Conservation (phyloP, 805 yeast species). For the Metschnikowia borealis region DNA sequence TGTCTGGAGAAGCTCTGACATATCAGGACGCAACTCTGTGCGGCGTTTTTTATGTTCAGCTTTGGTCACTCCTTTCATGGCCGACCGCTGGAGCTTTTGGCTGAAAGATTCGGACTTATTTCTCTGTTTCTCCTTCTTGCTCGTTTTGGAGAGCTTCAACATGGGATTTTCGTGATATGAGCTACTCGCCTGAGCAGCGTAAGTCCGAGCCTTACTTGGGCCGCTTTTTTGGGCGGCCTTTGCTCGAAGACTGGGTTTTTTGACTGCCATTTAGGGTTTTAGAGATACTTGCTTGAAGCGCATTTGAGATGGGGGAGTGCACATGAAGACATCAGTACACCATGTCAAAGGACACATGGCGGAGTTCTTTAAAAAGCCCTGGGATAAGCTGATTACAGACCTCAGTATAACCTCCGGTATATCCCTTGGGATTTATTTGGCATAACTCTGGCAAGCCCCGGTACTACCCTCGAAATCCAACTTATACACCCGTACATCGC, state of each 20-base stretch:
- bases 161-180: conserved; percentile 42
- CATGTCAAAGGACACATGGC: background rate
- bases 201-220: conserved; percentile 9
- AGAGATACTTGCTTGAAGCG: background rate
- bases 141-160: conserved; percentile 48
- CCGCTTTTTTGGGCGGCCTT: conserved; percentile 17
- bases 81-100: conserved; percentile 23
- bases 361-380: background rate
- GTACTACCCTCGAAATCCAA: too few species aligned
- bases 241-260: conserved; percentile 33
- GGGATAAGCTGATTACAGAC: too few species aligned
- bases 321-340: background rate
- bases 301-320: background rate
- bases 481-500: too few species aligned
- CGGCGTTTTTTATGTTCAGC: conserved; percentile 61
- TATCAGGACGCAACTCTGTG: conserved; percentile 57
- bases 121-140: conserved; percentile 50
- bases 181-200: conserved; percentile 11
- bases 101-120: conserved; percentile 38
- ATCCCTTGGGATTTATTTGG: too few species aligned
- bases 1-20: conserved; percentile 57
- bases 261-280: conserved; percentile 23
- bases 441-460: too few species aligned
- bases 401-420: too few species aligned
- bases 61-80: conserved; percentile 53